Percentiles rank a stretch among this genome's conserved stretches.
phyloP scores from a whole-genome alignment of 2,329 filamentous ascomycete genomes.

The Alternaria arborescens region DNA sequence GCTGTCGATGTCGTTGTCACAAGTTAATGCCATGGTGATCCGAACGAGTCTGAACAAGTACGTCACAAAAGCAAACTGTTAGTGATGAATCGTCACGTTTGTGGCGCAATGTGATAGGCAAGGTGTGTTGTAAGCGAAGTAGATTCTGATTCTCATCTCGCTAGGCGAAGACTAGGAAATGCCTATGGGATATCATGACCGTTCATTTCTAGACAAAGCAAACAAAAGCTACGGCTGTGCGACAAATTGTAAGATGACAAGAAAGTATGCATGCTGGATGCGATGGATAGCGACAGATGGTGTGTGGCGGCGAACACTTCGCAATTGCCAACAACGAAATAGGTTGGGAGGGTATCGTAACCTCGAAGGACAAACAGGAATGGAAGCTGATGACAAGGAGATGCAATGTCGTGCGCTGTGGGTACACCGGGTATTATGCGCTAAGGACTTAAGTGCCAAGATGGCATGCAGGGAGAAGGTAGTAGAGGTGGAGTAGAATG shows the following conservation, averaged over 20 bases:
- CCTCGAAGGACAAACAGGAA: constrained; percentile 8
- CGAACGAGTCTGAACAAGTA: not conserved
- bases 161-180: not conserved
- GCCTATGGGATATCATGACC: constrained; percentile 6
- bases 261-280: constrained; percentile 25
- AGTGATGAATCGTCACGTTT: not conserved
- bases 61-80: not conserved
- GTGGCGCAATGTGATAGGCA: not conserved
- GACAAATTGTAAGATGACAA: constrained; percentile 1
- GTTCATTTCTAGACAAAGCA: constrained; percentile 4
- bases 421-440: constrained; percentile 26
- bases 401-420: constrained; percentile 12
- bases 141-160: not conserved
- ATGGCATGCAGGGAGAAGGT: constrained; percentile 2
- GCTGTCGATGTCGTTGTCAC: not conserved
- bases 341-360: constrained; percentile 18
- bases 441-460: constrained; percentile 1
- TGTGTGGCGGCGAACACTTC: constrained; percentile 25
- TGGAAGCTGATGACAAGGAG: not conserved
- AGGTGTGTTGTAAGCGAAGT: not conserved
- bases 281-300: constrained; percentile 25
- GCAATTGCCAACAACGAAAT: constrained; percentile 9
- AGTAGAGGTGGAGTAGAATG: constrained; percentile 1
- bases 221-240: not conserved
- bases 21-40: not conserved